These are phyloP conservation scores for Pelargonium australe DNA, from an alignment of 441 rosid genomes.

Conservation along the genomic window DNA sequence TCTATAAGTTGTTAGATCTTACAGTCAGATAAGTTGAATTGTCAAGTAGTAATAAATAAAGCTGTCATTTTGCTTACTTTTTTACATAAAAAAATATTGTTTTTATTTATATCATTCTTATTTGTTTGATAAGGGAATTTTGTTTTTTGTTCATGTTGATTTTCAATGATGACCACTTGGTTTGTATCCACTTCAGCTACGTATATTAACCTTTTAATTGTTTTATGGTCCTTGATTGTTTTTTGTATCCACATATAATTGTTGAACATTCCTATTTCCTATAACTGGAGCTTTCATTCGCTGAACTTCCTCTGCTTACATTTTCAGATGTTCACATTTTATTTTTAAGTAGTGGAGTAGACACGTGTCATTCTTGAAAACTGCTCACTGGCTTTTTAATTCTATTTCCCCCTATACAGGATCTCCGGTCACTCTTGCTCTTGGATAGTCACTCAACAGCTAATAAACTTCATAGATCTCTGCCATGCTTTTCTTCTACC, in stretches of 20 bases:
- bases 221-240: too few species aligned
- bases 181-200: neutral
- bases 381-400: neutral
- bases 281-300: too few species aligned
- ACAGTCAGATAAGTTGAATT: neutral
- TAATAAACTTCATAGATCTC: slow-evolving; percentile 5
- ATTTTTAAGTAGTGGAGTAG: neutral
- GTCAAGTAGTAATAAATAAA: too few species aligned
- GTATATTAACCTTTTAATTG: neutral
- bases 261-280: too few species aligned
- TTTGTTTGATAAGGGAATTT: neutral
- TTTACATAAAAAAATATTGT: too few species aligned
- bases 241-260: too few species aligned
- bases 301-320: too few species aligned
- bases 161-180: neutral
- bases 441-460: neutral
- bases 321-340: neutral
- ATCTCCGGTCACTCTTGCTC: neutral
- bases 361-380: neutral
- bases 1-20: neutral
- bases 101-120: neutral
- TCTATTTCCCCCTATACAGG: neutral
- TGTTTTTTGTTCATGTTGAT: neutral
- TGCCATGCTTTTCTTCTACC: slow-evolving; percentile 3
- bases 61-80: too few species aligned